These are phyloP conservation scores for Blastocystis sp. DNA, from an alignment of 352 stramenopile genomes.

Conservation along the genomic window DNA sequence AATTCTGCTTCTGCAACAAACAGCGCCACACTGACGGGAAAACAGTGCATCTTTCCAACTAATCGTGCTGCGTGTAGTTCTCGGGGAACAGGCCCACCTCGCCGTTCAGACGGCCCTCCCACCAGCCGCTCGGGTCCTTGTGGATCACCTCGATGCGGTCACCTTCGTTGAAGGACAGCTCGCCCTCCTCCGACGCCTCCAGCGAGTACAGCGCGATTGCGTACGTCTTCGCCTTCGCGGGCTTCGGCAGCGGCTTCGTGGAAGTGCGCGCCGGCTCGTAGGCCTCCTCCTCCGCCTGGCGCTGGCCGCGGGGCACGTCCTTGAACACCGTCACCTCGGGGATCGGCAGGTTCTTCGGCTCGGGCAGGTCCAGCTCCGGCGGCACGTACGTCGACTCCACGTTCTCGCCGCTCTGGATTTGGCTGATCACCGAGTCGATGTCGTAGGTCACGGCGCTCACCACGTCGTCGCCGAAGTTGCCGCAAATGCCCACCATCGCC, in stretches of 20 bases:
- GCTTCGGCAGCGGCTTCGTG: slow-evolving; percentile 54
- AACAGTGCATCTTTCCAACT: slow-evolving; percentile 53
- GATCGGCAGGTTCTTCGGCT: neutral
- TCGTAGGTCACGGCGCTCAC: neutral
- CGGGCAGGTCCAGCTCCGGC: slow-evolving; percentile 19
- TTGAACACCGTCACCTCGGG: slow-evolving; percentile 14
- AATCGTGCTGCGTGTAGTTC: slow-evolving; percentile 66
- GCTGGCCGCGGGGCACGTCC: slow-evolving; percentile 7
- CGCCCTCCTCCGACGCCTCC: slow-evolving; percentile 36
- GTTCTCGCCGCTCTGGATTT: slow-evolving; percentile 33
- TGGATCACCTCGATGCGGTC: slow-evolving; percentile 67
- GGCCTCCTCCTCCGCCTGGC: slow-evolving; percentile 69
- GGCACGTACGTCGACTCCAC: slow-evolving; percentile 36
- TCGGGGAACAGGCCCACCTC: slow-evolving; percentile 59
- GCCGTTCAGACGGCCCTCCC: slow-evolving; percentile 69
- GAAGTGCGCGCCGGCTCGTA: slow-evolving; percentile 66
- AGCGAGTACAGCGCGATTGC: slow-evolving; percentile 18
- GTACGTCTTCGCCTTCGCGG: neutral
- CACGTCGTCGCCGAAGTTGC: neutral
- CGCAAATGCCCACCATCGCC: slow-evolving; percentile 34
- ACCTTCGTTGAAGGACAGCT: slow-evolving; percentile 68
- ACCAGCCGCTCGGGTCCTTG: slow-evolving; percentile 71
- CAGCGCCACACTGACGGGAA: slow-evolving; percentile 41
- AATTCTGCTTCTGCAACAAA: slow-evolving; percentile 27
- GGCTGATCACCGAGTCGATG: slow-evolving; percentile 11